Evolutionary conservation across 2,329 filamentous ascomycete genomes (phyloP).

Genomic region (Fusarium heterosporum): DNA sequence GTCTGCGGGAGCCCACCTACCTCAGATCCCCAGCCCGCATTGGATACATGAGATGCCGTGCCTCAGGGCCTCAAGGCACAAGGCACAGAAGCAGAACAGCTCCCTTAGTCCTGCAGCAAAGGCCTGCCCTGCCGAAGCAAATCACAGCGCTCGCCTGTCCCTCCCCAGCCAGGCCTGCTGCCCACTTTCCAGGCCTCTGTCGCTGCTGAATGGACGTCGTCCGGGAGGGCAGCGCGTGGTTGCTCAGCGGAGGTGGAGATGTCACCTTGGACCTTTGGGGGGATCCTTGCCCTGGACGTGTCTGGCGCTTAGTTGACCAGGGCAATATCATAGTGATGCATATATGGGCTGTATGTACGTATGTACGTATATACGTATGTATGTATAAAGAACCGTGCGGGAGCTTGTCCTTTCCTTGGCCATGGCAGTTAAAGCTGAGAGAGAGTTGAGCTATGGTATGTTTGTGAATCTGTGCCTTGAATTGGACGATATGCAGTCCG

Average conservation of each 20-base stretch:
- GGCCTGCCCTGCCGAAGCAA: conserved; percentile 32
- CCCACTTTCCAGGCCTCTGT: conserved; percentile 36
- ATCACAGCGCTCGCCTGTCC: conserved; percentile 43
- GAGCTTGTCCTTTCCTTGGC: conserved; percentile 7
- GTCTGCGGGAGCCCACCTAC: neutral
- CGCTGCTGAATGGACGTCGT: conserved; percentile 44
- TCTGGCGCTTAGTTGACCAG: conserved; percentile 42
- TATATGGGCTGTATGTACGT: neutral
- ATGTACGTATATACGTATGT: neutral
- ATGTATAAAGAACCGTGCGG: conserved; percentile 17
- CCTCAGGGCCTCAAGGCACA: conserved; percentile 39
- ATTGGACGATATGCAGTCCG: conserved; percentile 41
- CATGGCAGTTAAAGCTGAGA: neutral
- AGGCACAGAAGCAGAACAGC: conserved; percentile 20
- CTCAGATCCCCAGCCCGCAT: conserved; percentile 3
- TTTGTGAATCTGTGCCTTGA: conserved; percentile 39
- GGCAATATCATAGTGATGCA: conserved; percentile 9
- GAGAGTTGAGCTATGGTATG: conserved; percentile 28
- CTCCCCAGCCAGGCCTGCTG: conserved; percentile 36
- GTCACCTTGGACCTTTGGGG: conserved; percentile 36
- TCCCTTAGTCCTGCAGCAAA: conserved; percentile 22
- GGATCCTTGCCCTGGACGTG: conserved; percentile 34
- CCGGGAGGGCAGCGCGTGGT: conserved; percentile 41
- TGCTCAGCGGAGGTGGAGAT: conserved; percentile 48
- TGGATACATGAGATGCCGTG: conserved; percentile 19